Base-by-base conservation (phyloP, 257 asterid genomes). In the Eucommia ulmoides region DNA sequence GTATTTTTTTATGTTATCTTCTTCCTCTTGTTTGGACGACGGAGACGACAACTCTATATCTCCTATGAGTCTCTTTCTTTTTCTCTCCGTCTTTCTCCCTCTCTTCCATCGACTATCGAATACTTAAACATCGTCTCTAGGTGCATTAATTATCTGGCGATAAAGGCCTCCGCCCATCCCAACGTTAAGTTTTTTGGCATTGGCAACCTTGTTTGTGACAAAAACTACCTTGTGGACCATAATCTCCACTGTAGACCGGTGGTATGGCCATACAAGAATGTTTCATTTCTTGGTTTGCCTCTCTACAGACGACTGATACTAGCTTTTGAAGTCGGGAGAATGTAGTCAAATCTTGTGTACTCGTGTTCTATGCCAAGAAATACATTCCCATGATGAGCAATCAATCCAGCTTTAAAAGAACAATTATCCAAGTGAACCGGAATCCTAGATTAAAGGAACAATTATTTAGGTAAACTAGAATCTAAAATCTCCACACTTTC, bases 211-310 rank as follows among this genome's bases (percentile, higher is more conserved):
- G 75, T 53, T 25, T 45, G 60, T 0, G 79, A 57, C 60, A 33
- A 46, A 52, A 1, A 66, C 60, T 11, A 64, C 57, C 0, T 52
- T 68, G 17, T 85, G 96, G 98, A 85, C 80, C 8, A 96, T 88
- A 14, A 82, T 85, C 17, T 46, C 55, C 41, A 55, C 78, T 2
- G 48, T 60, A 3, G 20, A 45, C 2, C 83, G 99, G 99, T 86
- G 99, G 96, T 86, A 77, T 20, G 88, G n/a, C n/a, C n/a, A n/a
- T n/a, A n/a, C n/a, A n/a, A 79, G 68, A 96, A 86, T 54, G 96
- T 83, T 19, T 86, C 96, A 0, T 78, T 81, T 55, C 81, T 86
- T 19, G 73, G 84, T 20, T 57, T 83, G 21, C 78, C 88, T 12
- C 63, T 81, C 20, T 91, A 74, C 20, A 79, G 72, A 41, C 74